A percentile compares a stretch with the other conserved stretches of the same genome.
Conservation (phyloP, 129 eudicot genomes). For the Silybum marianum region DNA sequence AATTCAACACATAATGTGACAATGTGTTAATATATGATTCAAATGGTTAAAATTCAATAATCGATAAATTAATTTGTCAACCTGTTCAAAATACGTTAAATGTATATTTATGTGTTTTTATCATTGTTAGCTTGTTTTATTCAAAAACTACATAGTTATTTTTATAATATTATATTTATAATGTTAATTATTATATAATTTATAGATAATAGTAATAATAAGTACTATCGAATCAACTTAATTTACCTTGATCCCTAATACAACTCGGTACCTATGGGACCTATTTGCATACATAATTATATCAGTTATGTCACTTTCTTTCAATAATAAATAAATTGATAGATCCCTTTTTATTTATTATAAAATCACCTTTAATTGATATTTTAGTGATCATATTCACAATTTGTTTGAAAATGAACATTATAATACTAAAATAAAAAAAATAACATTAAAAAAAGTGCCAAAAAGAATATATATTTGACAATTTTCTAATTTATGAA, state of each 20-base stretch:
- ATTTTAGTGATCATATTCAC: not conserved
- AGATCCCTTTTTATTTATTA: not conserved
- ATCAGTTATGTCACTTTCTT: not conserved
- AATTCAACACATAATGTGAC: not conserved
- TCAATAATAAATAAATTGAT: not conserved
- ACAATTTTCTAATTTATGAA: not conserved
- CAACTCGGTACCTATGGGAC: not conserved
- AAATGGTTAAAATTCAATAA: not conserved
- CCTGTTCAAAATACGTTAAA: too few relatives aligned
- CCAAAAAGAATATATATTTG: not conserved
- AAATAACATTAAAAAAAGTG: not conserved
- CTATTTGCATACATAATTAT: too few relatives aligned
- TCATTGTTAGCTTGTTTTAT: not conserved
- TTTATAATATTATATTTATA: too few relatives aligned
- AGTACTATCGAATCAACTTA: not conserved
- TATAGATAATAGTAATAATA: too few relatives aligned
- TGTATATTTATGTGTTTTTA: not conserved
- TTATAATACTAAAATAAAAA: not conserved
- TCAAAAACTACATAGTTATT: too few relatives aligned
- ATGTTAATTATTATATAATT: too few relatives aligned
- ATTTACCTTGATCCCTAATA: not conserved
- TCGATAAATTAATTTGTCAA: not conserved
- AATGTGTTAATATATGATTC: too few relatives aligned
- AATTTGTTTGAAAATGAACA: not conserved
- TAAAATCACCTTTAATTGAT: not conserved